Conservation (phyloP, 345 rosid species). For the Eucalyptus erythrocorys region DNA sequence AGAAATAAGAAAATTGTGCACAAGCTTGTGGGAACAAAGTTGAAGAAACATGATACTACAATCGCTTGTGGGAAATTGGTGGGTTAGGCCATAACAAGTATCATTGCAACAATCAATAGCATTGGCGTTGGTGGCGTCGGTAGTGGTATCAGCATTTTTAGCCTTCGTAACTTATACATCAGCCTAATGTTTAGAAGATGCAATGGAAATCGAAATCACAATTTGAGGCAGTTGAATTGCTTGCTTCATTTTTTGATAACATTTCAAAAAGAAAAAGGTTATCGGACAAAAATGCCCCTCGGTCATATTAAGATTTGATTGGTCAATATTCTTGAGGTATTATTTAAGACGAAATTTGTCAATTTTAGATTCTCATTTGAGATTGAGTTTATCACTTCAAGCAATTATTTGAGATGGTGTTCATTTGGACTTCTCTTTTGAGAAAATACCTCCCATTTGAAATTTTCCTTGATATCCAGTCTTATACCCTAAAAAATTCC, state of each 20-base stretch:
- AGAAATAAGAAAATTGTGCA: neutral
- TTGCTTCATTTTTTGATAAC: neutral
- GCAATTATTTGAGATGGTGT: neutral
- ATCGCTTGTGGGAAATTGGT: neutral
- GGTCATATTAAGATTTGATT: neutral
- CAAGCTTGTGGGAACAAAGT: neutral
- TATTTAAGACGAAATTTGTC: neutral
- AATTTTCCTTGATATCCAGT: neutral
- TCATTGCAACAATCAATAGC: neutral
- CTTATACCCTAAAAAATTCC: neutral
- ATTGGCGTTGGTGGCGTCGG: rapidly evolving
- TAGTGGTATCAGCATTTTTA: rapidly evolving
- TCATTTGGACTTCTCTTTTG: neutral
- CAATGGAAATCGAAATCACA: neutral
- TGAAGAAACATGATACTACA: neutral
- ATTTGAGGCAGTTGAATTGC: neutral
- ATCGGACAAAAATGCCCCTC: neutral
- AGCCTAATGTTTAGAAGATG: neutral
- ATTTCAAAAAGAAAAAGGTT: neutral
- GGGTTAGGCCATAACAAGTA: neutral
- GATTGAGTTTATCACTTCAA: neutral
- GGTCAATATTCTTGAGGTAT: neutral
- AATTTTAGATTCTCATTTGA: neutral
- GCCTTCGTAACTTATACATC: neutral
- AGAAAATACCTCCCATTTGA: neutral